Base-by-base conservation (phyloP, 345 rosid genomes). In the Orychophragmus violaceus region DNA sequence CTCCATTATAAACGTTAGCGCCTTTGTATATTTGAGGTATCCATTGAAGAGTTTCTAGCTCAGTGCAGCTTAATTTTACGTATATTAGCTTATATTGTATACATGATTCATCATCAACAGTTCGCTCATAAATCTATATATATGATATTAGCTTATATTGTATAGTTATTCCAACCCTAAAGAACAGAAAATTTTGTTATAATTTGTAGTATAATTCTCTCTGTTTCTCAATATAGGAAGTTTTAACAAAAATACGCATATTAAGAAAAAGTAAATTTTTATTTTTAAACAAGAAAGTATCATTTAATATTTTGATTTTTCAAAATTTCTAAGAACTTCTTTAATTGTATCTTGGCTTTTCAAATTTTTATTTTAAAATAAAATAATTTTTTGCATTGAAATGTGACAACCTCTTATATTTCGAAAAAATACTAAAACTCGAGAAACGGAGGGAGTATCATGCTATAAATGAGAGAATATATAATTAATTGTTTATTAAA, bases 391-490 rank as follows among this genome's bases (percentile, higher is more conserved):
- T n/a, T n/a, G n/a, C n/a, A n/a, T n/a, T n/a, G n/a, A n/a, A n/a
- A n/a, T n/a, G n/a, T n/a, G n/a, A n/a, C n/a, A n/a, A n/a, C n/a
- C n/a, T n/a, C n/a, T n/a, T n/a, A n/a, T n/a, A n/a, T n/a, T n/a
- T n/a, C n/a, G n/a, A n/a, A n/a, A n/a, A n/a, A n/a, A n/a, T n/a
- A n/a, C n/a, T n/a, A n/a, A n/a, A n/a, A n/a, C n/a, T n/a, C n/a
- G n/a, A n/a, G n/a, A n/a, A n/a, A n/a, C n/a, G n/a, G n/a, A n/a
- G n/a, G n/a, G n/a, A n/a, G 17, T 29, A 45, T 32, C 6, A 25
- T 18, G 25, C 18, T 27, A 49, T 36, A 24, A 24, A 35, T 45
- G 75, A 63, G 75, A 53, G 17, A 44, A 32, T 54, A 46, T n/a
- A 71, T 49, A 16, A 29, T 14, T 28, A 1, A 17, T 66, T 42